These are phyloP conservation scores for Corchorus olitorius DNA, from an alignment of 345 rosid genomes.

Conservation along the genomic window DNA sequence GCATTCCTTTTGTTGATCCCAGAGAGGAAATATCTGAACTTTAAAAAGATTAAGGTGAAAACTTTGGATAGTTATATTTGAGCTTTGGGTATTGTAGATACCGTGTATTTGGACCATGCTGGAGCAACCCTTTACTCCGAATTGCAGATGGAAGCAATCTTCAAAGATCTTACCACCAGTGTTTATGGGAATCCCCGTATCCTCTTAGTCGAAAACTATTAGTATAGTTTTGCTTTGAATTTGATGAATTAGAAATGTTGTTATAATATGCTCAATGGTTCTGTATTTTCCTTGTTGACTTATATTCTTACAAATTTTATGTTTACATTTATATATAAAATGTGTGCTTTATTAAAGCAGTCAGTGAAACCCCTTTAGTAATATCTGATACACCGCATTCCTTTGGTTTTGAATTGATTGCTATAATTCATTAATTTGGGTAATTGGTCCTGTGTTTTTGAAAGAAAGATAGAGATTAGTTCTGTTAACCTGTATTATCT, in stretches of 20 bases:
- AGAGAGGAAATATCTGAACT: not conserved
- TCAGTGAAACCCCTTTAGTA: not conserved
- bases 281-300: not conserved
- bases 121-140: constrained; percentile 96
- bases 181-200: constrained; percentile 98
- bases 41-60: not conserved
- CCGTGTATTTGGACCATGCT: constrained; percentile 92
- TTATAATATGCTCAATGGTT: not conserved
- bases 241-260: not conserved
- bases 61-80: not conserved
- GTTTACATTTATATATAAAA: not conserved
- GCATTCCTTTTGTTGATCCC: constrained; percentile 8
- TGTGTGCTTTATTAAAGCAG: constrained; percentile 9
- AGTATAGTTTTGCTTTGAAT: constrained; percentile 1
- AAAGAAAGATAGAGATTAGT: not conserved
- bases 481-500: not conserved
- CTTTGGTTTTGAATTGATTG: not conserved
- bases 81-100: constrained; percentile 48
- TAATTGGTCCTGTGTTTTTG: not conserved
- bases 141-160: constrained; percentile 84
- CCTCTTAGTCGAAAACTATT: constrained; percentile 32
- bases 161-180: constrained; percentile 56
- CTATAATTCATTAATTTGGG: not conserved
- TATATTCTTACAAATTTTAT: not conserved
- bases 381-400: not conserved